A percentile compares a stretch with the other conserved stretches of the same genome.
These are phyloP conservation scores for Amanita muscaria DNA, from an alignment of 768 basidiomycete genomes.

Conservation along the genomic window DNA sequence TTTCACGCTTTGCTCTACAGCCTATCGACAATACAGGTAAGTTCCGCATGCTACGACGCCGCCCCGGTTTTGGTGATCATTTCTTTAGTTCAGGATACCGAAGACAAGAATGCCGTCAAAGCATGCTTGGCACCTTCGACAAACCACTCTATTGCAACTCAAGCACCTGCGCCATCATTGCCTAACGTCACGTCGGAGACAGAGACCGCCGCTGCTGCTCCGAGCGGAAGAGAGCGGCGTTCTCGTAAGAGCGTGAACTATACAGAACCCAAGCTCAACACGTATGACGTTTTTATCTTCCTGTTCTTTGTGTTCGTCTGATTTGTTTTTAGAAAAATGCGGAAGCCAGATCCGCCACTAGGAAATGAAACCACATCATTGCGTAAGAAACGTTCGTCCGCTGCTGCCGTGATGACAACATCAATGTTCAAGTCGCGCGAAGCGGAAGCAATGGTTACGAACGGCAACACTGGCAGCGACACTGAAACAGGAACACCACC, in stretches of 20 bases:
- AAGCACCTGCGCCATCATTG: slow-evolving; percentile 31
- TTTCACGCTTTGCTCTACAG: slow-evolving; percentile 37
- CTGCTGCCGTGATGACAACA: slow-evolving; percentile 29
- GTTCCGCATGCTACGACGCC: slow-evolving; percentile 2
- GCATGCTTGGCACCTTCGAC: background rate
- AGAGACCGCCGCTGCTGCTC: slow-evolving; percentile 23
- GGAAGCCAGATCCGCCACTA: slow-evolving; percentile 61
- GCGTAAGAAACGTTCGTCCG: slow-evolving; percentile 40
- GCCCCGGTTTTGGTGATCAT: background rate
- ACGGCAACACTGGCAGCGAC: slow-evolving; percentile 23
- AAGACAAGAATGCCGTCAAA: slow-evolving; percentile 4
- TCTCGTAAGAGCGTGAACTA: slow-evolving; percentile 78
- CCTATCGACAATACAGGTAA: slow-evolving; percentile 37
- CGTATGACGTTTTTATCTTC: slow-evolving; percentile 38
- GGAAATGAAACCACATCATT: slow-evolving; percentile 21
- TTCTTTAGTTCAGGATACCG: slow-evolving; percentile 15
- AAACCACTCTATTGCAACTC: background rate
- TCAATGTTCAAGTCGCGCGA: slow-evolving; percentile 19
- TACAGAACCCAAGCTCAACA: slow-evolving; percentile 82
- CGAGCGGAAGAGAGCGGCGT: slow-evolving; percentile 45
- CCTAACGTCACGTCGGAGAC: slow-evolving; percentile 35
- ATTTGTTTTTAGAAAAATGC: slow-evolving; percentile 63
- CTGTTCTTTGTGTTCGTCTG: slow-evolving; percentile 9
- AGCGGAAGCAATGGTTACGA: background rate
- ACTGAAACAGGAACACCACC: slow-evolving; percentile 21